Percentiles rank a stretch among this genome's conserved stretches.
These are phyloP conservation scores for Pholiota microspora DNA, from an alignment of 768 basidiomycete species.

Conservation along the genomic window DNA sequence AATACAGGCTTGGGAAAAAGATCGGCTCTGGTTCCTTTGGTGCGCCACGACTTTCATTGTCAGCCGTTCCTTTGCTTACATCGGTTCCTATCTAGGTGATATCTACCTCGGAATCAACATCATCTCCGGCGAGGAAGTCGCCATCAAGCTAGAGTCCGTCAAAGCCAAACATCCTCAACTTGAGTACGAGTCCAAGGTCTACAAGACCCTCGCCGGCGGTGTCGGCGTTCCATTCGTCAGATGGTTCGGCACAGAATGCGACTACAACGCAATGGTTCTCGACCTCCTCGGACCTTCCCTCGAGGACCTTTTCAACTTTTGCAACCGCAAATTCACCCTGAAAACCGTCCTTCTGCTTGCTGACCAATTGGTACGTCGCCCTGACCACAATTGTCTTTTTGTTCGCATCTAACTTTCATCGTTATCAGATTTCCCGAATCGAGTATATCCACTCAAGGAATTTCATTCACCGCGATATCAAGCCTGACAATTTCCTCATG, in stretches of 20 bases:
- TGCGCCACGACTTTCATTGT: slow-evolving; percentile 37
- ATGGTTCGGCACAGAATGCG: slow-evolving; percentile 94
- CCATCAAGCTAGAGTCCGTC: slow-evolving; percentile 99
- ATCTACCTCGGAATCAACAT: slow-evolving; percentile 99
- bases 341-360: slow-evolving; percentile 97
- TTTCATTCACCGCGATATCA: slow-evolving; percentile 97
- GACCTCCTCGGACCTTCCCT: slow-evolving; percentile 93
- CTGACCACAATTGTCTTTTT: slow-evolving; percentile 11
- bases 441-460: slow-evolving; percentile 99
- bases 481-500: slow-evolving; percentile 99
- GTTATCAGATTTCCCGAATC: slow-evolving; percentile 86
- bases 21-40: slow-evolving; percentile 98
- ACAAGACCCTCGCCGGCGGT: slow-evolving; percentile 98
- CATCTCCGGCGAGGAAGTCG: slow-evolving; percentile 98
- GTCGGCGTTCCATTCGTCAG: slow-evolving; percentile 98
- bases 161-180: slow-evolving; percentile 99
- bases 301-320: slow-evolving; percentile 91
- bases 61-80: slow-evolving; percentile 9
- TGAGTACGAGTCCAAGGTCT: slow-evolving; percentile 95
- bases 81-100: slow-evolving; percentile 58
- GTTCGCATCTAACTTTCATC: slow-evolving; percentile 23
- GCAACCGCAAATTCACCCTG: slow-evolving; percentile 95
- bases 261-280: slow-evolving; percentile 99
- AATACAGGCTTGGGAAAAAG: slow-evolving; percentile 99
- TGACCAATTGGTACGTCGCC: slow-evolving; percentile 80